phyloP scores from a whole-genome alignment of 2,329 filamentous ascomycete genomes.

The Pseudogymnoascus sp. region DNA sequence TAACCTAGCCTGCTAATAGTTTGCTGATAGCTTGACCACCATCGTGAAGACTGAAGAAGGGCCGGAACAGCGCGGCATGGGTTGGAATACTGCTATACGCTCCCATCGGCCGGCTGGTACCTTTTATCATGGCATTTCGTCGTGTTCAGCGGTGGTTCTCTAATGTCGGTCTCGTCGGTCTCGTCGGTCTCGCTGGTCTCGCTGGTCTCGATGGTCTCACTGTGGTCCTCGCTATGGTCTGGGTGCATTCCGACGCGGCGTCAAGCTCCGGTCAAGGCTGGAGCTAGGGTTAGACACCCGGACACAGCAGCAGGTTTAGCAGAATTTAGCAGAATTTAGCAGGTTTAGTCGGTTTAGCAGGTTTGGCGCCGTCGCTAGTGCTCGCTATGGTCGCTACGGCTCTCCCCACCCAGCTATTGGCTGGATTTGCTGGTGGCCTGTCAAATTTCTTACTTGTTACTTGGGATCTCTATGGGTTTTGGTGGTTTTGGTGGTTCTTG shows the following conservation, averaged over 20 bases:
- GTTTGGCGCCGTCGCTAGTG: background rate
- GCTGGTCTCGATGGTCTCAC: background rate
- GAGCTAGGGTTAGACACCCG: conserved; percentile 2
- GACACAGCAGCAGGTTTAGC: background rate
- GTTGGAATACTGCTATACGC: background rate
- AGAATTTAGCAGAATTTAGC: background rate
- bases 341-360: background rate
- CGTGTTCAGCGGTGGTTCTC: background rate
- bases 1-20: background rate
- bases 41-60: background rate
- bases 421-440: background rate
- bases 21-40: background rate
- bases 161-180: background rate
- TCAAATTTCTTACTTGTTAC: background rate
- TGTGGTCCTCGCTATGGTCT: background rate
- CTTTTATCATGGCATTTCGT: background rate
- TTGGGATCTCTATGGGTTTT: background rate
- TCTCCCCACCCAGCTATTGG: background rate
- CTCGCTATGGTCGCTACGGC: background rate
- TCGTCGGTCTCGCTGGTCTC: background rate
- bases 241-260: background rate
- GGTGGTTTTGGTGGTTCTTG: background rate
- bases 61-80: background rate
- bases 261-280: background rate
- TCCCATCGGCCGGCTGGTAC: background rate